Conservation (phyloP, 2,329 filamentous ascomycete species). For the Apiospora saccharicola region DNA sequence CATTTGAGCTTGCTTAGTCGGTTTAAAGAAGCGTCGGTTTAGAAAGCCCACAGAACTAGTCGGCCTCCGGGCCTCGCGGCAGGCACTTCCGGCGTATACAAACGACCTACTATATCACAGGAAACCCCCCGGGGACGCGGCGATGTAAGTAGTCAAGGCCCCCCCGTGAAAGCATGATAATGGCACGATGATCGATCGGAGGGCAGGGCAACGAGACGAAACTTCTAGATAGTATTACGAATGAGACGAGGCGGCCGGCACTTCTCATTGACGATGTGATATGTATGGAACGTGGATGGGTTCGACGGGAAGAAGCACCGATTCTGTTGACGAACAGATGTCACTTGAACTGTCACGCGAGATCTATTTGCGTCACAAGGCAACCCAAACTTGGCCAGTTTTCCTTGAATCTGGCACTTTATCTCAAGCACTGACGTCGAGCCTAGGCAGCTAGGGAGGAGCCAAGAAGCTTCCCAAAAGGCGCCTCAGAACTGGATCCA, state of each 20-base stretch:
- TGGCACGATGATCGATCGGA: neutral
- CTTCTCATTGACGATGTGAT: neutral
- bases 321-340: neutral
- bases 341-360: conserved; percentile 6
- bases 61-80: conserved; percentile 29
- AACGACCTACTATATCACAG: neutral
- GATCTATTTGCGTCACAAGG: conserved; percentile 19
- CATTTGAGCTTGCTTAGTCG: conserved; percentile 25
- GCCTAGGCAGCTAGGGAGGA: conserved; percentile 2
- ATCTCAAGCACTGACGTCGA: conserved; percentile 9
- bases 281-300: neutral
- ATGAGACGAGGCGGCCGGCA: neutral
- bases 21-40: conserved; percentile 28
- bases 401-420: conserved; percentile 1
- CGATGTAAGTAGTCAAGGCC: neutral
- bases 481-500: conserved; percentile 24
- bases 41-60: conserved; percentile 26
- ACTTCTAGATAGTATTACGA: neutral
- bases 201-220: neutral
- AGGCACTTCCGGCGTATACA: conserved; percentile 1
- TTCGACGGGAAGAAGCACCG: neutral
- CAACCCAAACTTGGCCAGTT: neutral
- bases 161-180: neutral
- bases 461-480: neutral
- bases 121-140: neutral